Base-by-base conservation (phyloP, 495 filamentous ascomycete species). In the Aspergillus taichungensis region DNA sequence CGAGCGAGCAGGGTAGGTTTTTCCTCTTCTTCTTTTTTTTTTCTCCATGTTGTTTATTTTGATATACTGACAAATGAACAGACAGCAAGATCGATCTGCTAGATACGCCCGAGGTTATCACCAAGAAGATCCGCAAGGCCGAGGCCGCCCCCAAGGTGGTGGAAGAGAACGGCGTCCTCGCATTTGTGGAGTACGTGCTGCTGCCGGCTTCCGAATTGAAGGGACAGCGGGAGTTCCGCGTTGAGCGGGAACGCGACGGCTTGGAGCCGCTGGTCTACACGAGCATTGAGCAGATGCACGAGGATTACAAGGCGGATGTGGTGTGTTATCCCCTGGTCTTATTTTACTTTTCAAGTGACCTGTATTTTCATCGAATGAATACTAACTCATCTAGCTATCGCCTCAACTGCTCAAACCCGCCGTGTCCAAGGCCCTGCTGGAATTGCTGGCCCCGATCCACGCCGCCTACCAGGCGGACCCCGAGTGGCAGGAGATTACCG, bases 401-500 rank as follows among this genome's bases (percentile, higher is more conserved):
- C 91, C 91, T 0, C 87, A 94, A 70, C 61, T 83, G 6, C 72
- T 96, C 14, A 97, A 97, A 67, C 74, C 80, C 30, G 88, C 83
- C 30, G 77, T 90, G 5, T 70, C 81, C 14, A 68, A 71, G 5
- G 86, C 76, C 14, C 72, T 97, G n/a, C 76, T 76, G 46, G 62
- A 72, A 9, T 71, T 96, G 12, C 71, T 95, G 43, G 77, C 71
- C 5, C 86, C 91, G 1, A 90, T 97, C 42, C 79, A 82, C 45
- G 73, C 59, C 5, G 82, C 78, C 12, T 96, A 75, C 66, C 67
- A 85, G 46, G 76, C 72, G 3, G 82, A 77, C 0, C 54, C 68
- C 11, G 88, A 90, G 55, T 95, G 87, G 87, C 83, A 92, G 64
- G 83, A 83, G 42, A 80, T 88, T 30, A 76, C 79, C n/a, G 50